Percentiles rank a stretch among this genome's conserved stretches.
Evolutionary conservation across 176 grass and related monocot species (phyloP).

Genomic region (Tuctoria greenei): DNA sequence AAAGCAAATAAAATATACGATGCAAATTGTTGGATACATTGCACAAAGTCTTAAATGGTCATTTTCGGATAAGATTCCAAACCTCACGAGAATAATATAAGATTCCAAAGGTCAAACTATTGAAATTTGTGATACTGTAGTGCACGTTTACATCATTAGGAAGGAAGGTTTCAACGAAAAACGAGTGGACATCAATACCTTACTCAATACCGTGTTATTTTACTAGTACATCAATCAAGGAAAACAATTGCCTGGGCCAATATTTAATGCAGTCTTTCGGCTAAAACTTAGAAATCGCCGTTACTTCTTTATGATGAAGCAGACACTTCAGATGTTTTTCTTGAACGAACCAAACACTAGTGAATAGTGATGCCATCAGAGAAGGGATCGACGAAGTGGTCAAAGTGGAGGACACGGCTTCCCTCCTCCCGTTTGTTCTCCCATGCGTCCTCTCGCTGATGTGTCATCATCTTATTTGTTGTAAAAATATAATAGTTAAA

Average conservation of each 20-base stretch:
- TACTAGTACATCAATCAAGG: not conserved
- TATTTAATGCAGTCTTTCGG: not conserved
- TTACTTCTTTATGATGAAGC: not conserved
- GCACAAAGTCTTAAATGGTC: conserved; percentile 6
- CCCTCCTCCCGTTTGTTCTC: too few relatives aligned
- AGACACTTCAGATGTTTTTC: not conserved
- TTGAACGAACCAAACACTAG: not conserved
- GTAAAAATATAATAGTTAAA: too few relatives aligned
- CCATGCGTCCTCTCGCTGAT: too few relatives aligned
- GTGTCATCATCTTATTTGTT: too few relatives aligned
- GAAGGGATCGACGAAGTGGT: not conserved
- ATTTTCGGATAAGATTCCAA: conserved; percentile 33
- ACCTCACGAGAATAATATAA: conserved; percentile 6
- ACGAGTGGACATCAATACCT: not conserved
- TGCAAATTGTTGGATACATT: not conserved
- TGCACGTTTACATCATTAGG: not conserved
- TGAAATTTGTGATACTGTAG: not conserved
- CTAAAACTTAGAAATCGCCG: not conserved
- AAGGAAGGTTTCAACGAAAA: conserved; percentile 39
- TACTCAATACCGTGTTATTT: not conserved
- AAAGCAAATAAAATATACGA: conserved; percentile 2
- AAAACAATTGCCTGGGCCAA: not conserved
- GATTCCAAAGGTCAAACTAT: conserved; percentile 27
- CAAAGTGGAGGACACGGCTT: too few relatives aligned
- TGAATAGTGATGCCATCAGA: not conserved